Evolutionary conservation across 2,329 filamentous ascomycete genomes (phyloP), one percentile per base, ranked within the genome.

Genomic region (Neocucurbitaria cava): DNA sequence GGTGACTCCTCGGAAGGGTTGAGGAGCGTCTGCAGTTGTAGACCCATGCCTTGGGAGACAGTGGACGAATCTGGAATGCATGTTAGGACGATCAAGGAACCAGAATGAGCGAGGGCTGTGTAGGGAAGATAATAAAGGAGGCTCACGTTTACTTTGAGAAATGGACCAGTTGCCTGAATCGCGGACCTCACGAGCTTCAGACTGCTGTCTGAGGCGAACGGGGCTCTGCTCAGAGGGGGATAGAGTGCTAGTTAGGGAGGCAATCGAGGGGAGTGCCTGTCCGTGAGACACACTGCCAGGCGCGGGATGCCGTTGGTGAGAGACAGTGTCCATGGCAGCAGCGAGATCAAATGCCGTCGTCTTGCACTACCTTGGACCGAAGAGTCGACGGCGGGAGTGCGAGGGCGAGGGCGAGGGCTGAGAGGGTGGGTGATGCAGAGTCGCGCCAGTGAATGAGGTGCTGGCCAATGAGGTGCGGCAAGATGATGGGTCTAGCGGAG

Each of bases 91-190:
- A 35, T 40, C 33, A 20, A 35, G 38, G 10, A 21, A 36, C 23
- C 20, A 8, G 42, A 38, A 31, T 21, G 35, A 28, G 33, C n/a
- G 40, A 18, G 44, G 43, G 41, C 40, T 57, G 49, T 18, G 20
- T 33, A 49, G 44, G 47, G 49, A 23, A 20, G 36, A 36, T 21
- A 50, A 44, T 30, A 38, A 48, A 43, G 38, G 50, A 23, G 24
- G 56, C 70, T 69, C 74, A 84, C 83, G 81, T 68, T 83, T 83
- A 71, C 82, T 84, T 64, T 83, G 83, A 54, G 83, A 81, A 64
- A 84, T 82, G 48, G 83, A 84, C 83, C 83, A 86, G 68, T 82
- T 84, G 56, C 84, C 83, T 20, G 83, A 86, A 68, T 85, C 83
- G 55, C 83, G 81, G 64, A 83, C 81, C 53, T 76, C 73, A 28